phyloP scores from a whole-genome alignment of 208 protist genomes.

The Trypanosomatidae sp. region DNA sequence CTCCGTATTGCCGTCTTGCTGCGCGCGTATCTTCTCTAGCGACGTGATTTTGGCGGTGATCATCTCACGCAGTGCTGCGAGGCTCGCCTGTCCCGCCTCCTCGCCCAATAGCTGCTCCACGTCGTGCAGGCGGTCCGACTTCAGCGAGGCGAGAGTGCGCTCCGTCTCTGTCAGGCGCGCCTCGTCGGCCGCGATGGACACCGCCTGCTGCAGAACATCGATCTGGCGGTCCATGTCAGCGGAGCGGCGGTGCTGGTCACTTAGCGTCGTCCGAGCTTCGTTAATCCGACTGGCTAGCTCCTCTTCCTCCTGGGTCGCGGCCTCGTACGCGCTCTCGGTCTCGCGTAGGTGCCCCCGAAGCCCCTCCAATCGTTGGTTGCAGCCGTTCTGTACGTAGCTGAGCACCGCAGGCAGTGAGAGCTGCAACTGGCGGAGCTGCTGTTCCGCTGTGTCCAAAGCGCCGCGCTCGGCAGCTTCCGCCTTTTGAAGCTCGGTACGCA shows the following conservation, averaged over 20 bases:
- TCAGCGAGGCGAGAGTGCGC: conserved; percentile 37
- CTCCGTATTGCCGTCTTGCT: conserved; percentile 80
- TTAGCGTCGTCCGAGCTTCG: conserved; percentile 35
- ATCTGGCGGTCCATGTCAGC: conserved; percentile 48
- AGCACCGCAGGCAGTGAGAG: conserved; percentile 36
- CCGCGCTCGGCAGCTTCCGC: conserved; percentile 12
- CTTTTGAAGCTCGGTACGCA: conserved; percentile 3
- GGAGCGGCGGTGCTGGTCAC: conserved; percentile 39
- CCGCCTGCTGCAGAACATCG: conserved; percentile 37
- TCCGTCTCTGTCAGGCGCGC: conserved; percentile 41
- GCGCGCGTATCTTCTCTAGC: conserved; percentile 59
- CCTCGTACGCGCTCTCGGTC: conserved; percentile 16
- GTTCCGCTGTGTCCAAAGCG: conserved; percentile 13
- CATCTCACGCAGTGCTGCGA: conserved; percentile 63
- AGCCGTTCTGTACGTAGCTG: conserved; percentile 27
- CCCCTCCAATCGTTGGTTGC: conserved; percentile 22
- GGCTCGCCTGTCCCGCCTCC: conserved; percentile 35
- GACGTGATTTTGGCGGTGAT: conserved; percentile 65
- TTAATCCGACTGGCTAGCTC: conserved; percentile 28
- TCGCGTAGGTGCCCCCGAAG: conserved; percentile 30
- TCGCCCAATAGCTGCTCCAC: conserved; percentile 63
- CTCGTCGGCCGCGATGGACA: conserved; percentile 51
- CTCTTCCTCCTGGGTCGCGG: conserved; percentile 27
- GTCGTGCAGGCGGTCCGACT: conserved; percentile 31
- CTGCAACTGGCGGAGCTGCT: conserved; percentile 28